These are phyloP conservation scores for Micromonas pusilla DNA, from an alignment of 139 green algal genomes.

Conservation along the genomic window DNA sequence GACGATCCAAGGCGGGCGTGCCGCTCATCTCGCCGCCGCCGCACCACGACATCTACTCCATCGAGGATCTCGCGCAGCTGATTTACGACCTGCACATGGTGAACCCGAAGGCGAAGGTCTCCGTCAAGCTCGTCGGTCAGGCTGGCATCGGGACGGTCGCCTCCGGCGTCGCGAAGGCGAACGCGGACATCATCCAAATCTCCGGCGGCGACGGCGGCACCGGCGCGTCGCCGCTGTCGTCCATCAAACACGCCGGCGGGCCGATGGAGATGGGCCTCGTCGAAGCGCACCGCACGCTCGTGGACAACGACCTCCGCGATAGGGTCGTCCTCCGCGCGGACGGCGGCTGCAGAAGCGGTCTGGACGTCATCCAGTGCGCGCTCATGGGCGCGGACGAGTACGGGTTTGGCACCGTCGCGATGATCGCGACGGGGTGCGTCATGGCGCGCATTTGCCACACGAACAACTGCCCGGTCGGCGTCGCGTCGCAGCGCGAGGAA, in stretches of 20 bases:
- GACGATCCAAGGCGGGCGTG: conserved; percentile 93
- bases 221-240: conserved; percentile 88
- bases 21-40: conserved; percentile 95
- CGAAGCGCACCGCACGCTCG: conserved; percentile 73
- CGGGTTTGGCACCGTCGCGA: conserved; percentile 88
- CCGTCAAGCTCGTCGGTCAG: conserved; percentile 96
- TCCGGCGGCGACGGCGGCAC: conserved; percentile 96
- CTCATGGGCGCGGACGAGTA: conserved; percentile 93
- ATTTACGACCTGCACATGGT: conserved; percentile 91
- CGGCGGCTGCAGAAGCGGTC: conserved; percentile 83
- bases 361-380: conserved; percentile 83
- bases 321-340: conserved; percentile 87
- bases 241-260: conserved; percentile 96
- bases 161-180: conserved; percentile 94
- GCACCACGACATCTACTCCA: conserved; percentile 99
- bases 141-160: conserved; percentile 96
- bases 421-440: conserved; percentile 99
- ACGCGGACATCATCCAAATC: conserved; percentile 93
- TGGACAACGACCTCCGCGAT: conserved; percentile 88
- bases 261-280: conserved; percentile 95
- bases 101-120: conserved; percentile 75
- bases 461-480: conserved; percentile 99
- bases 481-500: conserved; percentile 94
- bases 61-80: conserved; percentile 98
- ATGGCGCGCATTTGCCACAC: conserved; percentile 99